Base-by-base conservation (phyloP, 2,329 filamentous ascomycete genomes). In the Epichloe uncinata region DNA sequence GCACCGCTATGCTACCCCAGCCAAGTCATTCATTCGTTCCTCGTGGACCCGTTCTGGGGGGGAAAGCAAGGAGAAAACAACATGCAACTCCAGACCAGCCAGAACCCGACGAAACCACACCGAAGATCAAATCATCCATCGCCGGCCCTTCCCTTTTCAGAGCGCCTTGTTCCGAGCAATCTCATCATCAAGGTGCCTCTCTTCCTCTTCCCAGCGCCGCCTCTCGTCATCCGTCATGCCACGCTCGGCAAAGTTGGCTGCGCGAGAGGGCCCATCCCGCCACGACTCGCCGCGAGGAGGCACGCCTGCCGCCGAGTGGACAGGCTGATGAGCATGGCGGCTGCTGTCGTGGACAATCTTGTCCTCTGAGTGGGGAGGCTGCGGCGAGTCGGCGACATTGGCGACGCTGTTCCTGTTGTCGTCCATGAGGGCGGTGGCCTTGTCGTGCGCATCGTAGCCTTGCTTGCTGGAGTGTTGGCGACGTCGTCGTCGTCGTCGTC, bases 151-250 rank as follows among this genome's bases (percentile, higher is more conserved):
- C 6, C 6, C 22, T 22, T 26, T 26, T 26, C 22, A 26, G 67
- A 69, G 48, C 69, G 67, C 60, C 74, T 13, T 18, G 15, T 35
- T 44, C 9, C 50, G 30, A 11, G 50, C 73, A 57, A 81, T 80
- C 33, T 74, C 78, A 13, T 68, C 73, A 50, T 81, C 78, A 36
- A 81, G 64, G 53, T 74, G 70, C 52, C 73, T 61, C 62, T 81
- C 78, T 58, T 81, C 77, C 53, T 79, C 77, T 57, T 50, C 44
- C 49, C 49, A 50, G 11, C 44, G 33, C 26, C 38, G 30, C 38
- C 80, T 75, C 58, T 81, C 75, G 0, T 74, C 76, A 8, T 67
- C 66, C 45, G 77, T 79, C 77, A 81, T 81, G 46, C 75, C 73
- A n/a, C 79, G 76, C 57, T 81, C 77, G 4, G 79, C 72, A 35